Conservation (phyloP, 768 basidiomycete genomes). For the Pleurotus salmoneostramineus region DNA sequence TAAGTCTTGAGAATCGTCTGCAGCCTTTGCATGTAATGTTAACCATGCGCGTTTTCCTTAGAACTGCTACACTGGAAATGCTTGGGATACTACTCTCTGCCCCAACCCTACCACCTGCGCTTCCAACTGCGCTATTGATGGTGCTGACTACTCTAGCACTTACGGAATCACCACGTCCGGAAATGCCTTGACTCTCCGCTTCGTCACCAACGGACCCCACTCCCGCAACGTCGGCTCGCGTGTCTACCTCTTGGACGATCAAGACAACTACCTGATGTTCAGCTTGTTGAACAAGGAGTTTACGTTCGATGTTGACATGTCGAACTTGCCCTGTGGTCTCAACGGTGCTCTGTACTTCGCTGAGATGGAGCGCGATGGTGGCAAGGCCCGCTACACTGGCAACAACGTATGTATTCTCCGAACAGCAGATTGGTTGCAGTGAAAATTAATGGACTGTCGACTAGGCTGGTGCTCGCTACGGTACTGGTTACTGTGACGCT, state of each 20-base stretch:
- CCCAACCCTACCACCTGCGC: slow-evolving; percentile 26
- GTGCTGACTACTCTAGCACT: slow-evolving; percentile 45
- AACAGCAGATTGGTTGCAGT: background rate
- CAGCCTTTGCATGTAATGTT: background rate
- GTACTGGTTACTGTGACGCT: slow-evolving; percentile 14
- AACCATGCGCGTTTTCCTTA: background rate
- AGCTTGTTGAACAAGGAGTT: slow-evolving; percentile 54
- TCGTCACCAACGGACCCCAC: slow-evolving; percentile 33
- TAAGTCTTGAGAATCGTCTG: background rate
- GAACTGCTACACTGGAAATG: slow-evolving; percentile 54
- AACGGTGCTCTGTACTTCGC: slow-evolving; percentile 36
- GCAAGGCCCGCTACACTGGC: background rate
- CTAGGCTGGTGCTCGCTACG: slow-evolving; percentile 25
- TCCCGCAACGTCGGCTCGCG: slow-evolving; percentile 36
- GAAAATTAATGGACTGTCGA: background rate
- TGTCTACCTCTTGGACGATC: slow-evolving; percentile 47
- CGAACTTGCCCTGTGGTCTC: slow-evolving; percentile 43
- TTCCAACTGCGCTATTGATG: slow-evolving; percentile 34
- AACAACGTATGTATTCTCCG: slow-evolving; percentile 45
- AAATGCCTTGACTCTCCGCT: slow-evolving; percentile 42
- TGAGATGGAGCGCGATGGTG: slow-evolving; percentile 4
- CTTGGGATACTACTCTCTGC: slow-evolving; percentile 50
- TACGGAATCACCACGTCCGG: slow-evolving; percentile 50
- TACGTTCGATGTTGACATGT: slow-evolving; percentile 59
- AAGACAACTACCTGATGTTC: slow-evolving; percentile 45